Evolutionary conservation across 495 filamentous ascomycete genomes (phyloP), one percentile per base, ranked within the genome.

Genomic region (Collariella sp.): DNA sequence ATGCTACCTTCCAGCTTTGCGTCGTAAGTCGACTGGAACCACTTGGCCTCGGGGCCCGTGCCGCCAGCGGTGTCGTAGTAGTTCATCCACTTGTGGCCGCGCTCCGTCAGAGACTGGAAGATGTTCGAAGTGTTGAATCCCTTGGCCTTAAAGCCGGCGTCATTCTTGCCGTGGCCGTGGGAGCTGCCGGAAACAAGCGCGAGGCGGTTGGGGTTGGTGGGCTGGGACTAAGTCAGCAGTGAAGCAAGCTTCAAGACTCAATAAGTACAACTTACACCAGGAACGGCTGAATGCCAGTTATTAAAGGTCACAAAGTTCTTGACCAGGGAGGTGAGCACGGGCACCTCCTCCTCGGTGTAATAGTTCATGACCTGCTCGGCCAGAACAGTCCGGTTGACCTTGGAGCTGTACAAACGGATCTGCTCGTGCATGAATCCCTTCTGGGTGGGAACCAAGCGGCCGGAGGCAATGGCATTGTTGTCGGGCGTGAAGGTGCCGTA

Each of bases 221-320:
- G 73, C 69, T 72, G 49, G 2, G 26, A 12, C 11, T 22, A n/a
- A 38, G 22, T 36, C 31, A 18, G 7, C 5, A n/a, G n/a, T n/a
- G n/a, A n/a, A n/a, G n/a, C n/a, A n/a, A n/a, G n/a, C n/a, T n/a
- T n/a, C n/a, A n/a, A n/a, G n/a, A n/a, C n/a, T n/a, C n/a, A n/a
- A n/a, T n/a, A n/a, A 54, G 16, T 3, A 16, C 29, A 46, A 50
- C 48, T 18, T 34, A 48, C 52, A 11, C 77, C 77, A 2, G 76
- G 76, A 35, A 75, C 65, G 47, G 70, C 66, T 10, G 74, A 72
- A 60, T 74, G 72, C 76, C 76, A 80, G 59, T 72, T 65, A 67
- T 79, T 74, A 59, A 80, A 78, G 20, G 71, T 68, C 0, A 74
- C 62, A 58, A 72, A 80, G 58, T 79, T 75, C 47, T 79, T 66